A percentile compares a stretch with the other conserved stretches of the same genome.
These are phyloP conservation scores for Chlorencoelia australis DNA, from an alignment of 2,329 filamentous ascomycete species.

Conservation along the genomic window DNA sequence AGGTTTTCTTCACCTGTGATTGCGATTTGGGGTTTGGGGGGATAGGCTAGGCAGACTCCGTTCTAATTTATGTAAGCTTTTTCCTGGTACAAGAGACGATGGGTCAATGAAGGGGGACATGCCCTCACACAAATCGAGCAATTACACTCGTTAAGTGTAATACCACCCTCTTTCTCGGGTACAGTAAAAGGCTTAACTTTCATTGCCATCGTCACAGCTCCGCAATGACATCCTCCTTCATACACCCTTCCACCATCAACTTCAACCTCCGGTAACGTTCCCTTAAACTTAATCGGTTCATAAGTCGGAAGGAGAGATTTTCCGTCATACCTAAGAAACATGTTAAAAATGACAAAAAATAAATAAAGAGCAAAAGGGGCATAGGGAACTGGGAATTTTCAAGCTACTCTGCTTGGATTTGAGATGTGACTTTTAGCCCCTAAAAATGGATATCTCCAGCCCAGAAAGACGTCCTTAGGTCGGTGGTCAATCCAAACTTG, in stretches of 20 bases:
- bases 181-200: slow-evolving; percentile 7
- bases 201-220: slow-evolving; percentile 15
- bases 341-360: background rate
- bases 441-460: no score
- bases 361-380: no score
- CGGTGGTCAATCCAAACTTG: no score
- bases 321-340: slow-evolving; percentile 12
- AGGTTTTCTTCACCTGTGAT: slow-evolving; percentile 1
- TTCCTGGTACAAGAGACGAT: no score
- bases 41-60: slow-evolving; percentile 8
- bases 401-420: no score
- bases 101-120: background rate
- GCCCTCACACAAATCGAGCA: slow-evolving; percentile 17
- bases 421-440: no score
- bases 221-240: slow-evolving; percentile 21
- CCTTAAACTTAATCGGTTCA: slow-evolving; percentile 6
- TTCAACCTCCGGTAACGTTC: slow-evolving; percentile 8
- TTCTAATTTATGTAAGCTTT: slow-evolving; percentile 1
- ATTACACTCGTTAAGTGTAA: slow-evolving; percentile 13
- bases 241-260: slow-evolving; percentile 15
- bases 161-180: slow-evolving; percentile 1
- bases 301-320: slow-evolving; percentile 11
- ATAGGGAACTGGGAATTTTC: no score
- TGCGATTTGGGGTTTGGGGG: slow-evolving; percentile 5
- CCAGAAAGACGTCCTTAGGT: no score